Evolutionary conservation across 2,329 filamentous ascomycete species (phyloP).

Genomic region (Talaromyces pinophilus): DNA sequence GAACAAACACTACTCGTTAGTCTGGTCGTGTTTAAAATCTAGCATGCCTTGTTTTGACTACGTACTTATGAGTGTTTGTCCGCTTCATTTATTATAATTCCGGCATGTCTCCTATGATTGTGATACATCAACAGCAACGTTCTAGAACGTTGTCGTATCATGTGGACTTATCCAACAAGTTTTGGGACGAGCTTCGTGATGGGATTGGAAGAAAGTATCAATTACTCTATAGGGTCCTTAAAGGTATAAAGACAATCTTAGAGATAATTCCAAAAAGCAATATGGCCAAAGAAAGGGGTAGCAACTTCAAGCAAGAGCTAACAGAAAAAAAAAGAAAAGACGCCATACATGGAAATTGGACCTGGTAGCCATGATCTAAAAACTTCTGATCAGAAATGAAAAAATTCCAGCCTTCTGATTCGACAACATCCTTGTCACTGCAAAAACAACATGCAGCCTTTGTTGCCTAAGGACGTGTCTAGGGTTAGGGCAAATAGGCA

Average conservation of each 20-base stretch:
- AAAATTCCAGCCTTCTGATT: background rate
- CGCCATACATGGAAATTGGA: background rate
- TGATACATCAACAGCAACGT: background rate
- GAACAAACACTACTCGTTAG: background rate
- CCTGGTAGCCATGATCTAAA: background rate
- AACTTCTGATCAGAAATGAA: background rate
- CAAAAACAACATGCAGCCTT: background rate
- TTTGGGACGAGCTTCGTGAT: background rate
- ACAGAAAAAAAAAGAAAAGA: background rate
- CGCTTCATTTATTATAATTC: background rate
- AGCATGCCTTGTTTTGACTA: background rate
- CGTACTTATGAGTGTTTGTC: background rate
- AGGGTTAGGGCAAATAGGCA: constrained; percentile 3
- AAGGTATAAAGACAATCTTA: background rate
- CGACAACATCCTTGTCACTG: background rate
- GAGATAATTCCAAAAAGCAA: background rate
- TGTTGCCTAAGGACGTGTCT: background rate
- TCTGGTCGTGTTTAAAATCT: background rate
- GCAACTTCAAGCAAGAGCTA: background rate
- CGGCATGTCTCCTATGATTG: background rate
- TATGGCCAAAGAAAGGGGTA: background rate
- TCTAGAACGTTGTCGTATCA: background rate
- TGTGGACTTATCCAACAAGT: background rate
- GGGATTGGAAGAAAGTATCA: background rate
- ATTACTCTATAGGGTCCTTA: background rate